Conservation (phyloP, 768 basidiomycete species). For the Zangia roseola region DNA sequence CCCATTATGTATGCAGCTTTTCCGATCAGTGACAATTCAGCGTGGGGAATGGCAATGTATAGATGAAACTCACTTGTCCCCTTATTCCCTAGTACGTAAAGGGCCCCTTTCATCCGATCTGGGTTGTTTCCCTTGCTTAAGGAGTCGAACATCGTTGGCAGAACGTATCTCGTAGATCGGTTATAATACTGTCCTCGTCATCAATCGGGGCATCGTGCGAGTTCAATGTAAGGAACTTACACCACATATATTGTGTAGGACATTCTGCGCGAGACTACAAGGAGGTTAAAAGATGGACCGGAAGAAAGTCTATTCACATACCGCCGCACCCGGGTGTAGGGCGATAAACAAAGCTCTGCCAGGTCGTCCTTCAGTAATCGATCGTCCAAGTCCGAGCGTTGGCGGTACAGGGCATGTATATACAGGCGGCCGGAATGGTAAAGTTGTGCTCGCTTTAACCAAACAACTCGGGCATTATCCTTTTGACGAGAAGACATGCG, state of each 20-base stretch:
- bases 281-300: conserved; percentile 3
- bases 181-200: conserved; percentile 54
- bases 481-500: conserved; percentile 71
- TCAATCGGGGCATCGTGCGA: conserved; percentile 11
- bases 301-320: conserved; percentile 31
- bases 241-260: conserved; percentile 61
- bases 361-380: conserved; percentile 58
- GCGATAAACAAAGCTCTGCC: conserved; percentile 73
- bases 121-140: conserved; percentile 76
- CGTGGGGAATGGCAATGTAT: neutral
- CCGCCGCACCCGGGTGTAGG: conserved; percentile 77
- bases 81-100: conserved; percentile 78
- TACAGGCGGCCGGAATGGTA: conserved; percentile 77
- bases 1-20: conserved; percentile 67
- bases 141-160: conserved; percentile 61
- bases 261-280: conserved; percentile 63
- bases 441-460: conserved; percentile 74
- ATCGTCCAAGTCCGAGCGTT: conserved; percentile 74
- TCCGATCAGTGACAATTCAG: conserved; percentile 11
- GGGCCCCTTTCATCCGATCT: conserved; percentile 92
- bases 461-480: conserved; percentile 70
- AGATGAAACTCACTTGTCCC: conserved; percentile 50
- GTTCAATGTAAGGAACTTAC: conserved; percentile 39
- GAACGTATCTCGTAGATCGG: conserved; percentile 64
- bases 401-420: conserved; percentile 73